phyloP scores from a whole-genome alignment of 108 stramenopile species.

The Cyclotella kingstonii region DNA sequence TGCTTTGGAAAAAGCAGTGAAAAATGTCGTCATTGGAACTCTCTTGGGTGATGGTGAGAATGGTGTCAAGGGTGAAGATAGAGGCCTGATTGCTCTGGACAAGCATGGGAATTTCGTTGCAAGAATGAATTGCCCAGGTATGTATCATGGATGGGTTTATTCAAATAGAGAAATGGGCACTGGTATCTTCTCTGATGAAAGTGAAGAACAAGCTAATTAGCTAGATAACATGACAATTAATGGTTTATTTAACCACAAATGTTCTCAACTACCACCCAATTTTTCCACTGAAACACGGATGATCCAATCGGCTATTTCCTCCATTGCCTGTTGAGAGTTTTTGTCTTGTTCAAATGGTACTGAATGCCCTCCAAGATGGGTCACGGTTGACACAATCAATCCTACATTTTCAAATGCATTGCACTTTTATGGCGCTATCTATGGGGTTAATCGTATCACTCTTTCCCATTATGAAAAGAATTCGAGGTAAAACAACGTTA shows the following conservation, averaged over 20 bases:
- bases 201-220: not conserved
- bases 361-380: conserved; percentile 71
- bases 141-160: conserved; percentile 40
- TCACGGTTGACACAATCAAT: conserved; percentile 46
- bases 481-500: conserved; percentile 6
- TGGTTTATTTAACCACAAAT: not conserved
- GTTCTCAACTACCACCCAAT: too few species aligned
- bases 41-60: conserved; percentile 6
- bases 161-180: conserved; percentile 32
- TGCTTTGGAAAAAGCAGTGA: conserved; percentile 25
- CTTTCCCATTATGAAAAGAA: conserved; percentile 64
- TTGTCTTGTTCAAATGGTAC: conserved; percentile 46
- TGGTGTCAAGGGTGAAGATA: conserved; percentile 20
- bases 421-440: conserved; percentile 53
- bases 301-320: conserved; percentile 35
- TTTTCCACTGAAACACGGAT: conserved; percentile 9
- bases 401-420: conserved; percentile 41
- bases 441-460: conserved; percentile 71
- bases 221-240: not conserved
- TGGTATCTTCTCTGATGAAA: conserved; percentile 23
- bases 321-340: conserved; percentile 30
- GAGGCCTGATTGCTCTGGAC: conserved; percentile 31
- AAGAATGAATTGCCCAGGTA: conserved; percentile 32
- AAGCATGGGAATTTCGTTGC: conserved; percentile 35
- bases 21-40: conserved; percentile 27